A percentile compares a stretch with the other conserved stretches of the same genome.
Evolutionary conservation across 352 stramenopile genomes (phyloP).

Genomic region (Globisporangium echinulatum): DNA sequence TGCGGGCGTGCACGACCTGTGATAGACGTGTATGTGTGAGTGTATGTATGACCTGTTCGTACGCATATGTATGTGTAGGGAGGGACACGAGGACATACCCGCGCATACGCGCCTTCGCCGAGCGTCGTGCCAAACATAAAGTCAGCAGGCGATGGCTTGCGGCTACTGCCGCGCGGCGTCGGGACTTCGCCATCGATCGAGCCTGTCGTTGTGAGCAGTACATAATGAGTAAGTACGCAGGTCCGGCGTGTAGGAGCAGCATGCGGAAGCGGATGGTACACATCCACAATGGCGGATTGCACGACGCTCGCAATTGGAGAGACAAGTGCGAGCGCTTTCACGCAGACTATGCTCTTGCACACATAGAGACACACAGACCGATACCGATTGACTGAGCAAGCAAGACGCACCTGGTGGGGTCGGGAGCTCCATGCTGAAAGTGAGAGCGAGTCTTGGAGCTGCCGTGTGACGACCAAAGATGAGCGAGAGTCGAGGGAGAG

Average conservation of each 20-base stretch:
- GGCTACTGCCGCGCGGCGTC: conserved; percentile 37
- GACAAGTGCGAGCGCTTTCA: too few relatives aligned
- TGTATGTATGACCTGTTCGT: too few relatives aligned
- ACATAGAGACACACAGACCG: too few relatives aligned
- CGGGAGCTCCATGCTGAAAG: conserved; percentile 15
- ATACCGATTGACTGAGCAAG: background rate
- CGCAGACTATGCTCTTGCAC: too few relatives aligned
- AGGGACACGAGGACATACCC: conserved; percentile 18
- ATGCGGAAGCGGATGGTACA: too few relatives aligned
- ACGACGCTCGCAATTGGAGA: too few relatives aligned
- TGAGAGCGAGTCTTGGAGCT: too few relatives aligned
- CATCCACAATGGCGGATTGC: too few relatives aligned
- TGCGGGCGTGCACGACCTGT: conserved; percentile 81
- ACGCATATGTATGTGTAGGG: too few relatives aligned
- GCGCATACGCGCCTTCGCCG: conserved; percentile 83
- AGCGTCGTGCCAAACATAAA: conserved; percentile 88
- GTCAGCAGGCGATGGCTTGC: conserved; percentile 77
- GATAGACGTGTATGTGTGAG: background rate
- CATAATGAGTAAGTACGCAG: background rate
- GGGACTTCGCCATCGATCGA: conserved; percentile 22
- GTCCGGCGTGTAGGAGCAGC: too few relatives aligned
- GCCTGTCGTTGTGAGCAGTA: conserved; percentile 13
- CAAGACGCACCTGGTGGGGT: conserved; percentile 25
- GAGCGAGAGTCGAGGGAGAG: background rate
- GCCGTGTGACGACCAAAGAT: background rate